A percentile compares a stretch with the other conserved stretches of the same genome.
Evolutionary conservation across 768 basidiomycete species (phyloP).

Genomic region (Coprinopsis sp.): DNA sequence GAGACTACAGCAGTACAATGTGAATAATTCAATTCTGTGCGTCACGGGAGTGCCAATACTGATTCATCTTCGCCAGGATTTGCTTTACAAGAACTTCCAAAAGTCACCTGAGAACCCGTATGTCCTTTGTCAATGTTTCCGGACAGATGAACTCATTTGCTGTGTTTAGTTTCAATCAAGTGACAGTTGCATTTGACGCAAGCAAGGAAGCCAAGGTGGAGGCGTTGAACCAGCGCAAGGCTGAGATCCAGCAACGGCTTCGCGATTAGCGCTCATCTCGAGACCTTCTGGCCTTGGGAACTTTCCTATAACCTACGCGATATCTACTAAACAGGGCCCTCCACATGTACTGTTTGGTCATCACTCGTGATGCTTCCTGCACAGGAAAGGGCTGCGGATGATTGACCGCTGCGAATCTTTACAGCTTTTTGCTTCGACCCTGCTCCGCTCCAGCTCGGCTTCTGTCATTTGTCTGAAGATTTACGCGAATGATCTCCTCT

Average conservation of each 20-base stretch:
- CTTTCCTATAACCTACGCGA: not conserved
- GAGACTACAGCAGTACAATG: slow-evolving; percentile 86
- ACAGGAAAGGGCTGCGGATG: no score
- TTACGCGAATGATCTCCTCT: no score
- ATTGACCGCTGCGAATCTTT: no score
- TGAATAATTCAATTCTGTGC: slow-evolving; percentile 16
- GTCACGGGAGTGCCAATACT: slow-evolving; percentile 3
- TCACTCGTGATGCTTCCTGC: no score
- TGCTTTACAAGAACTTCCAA: slow-evolving; percentile 92
- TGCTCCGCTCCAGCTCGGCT: no score
- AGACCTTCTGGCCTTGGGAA: not conserved
- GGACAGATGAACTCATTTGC: not conserved
- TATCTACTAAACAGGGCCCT: no score
- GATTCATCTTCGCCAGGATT: slow-evolving; percentile 46
- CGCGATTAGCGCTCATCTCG: slow-evolving; percentile 33
- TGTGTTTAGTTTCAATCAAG: slow-evolving; percentile 73
- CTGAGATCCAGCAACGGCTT: slow-evolving; percentile 62
- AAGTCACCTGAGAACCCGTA: slow-evolving; percentile 96
- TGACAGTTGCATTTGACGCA: slow-evolving; percentile 74
- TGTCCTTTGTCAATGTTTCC: slow-evolving; percentile 24
- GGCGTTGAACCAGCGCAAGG: slow-evolving; percentile 65
- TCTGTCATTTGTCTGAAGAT: no score
- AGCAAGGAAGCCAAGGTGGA: slow-evolving; percentile 81
- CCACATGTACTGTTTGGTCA: no score
- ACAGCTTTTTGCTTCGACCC: no score